Evolutionary conservation across 345 rosid genomes (phyloP), one percentile per base, ranked within the genome.

Genomic region (Chamaenerion angustifolium): DNA sequence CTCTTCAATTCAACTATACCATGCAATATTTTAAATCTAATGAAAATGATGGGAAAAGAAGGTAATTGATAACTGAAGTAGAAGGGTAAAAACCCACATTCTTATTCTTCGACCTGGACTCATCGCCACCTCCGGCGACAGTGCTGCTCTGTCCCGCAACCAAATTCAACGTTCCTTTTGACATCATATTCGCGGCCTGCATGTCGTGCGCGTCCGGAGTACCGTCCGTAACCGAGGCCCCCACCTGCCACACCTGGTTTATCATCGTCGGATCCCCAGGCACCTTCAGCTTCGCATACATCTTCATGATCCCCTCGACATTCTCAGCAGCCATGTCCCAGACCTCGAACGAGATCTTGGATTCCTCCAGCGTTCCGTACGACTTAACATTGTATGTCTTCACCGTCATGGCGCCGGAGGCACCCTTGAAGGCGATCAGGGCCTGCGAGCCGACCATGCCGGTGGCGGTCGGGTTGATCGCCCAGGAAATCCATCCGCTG

Each of bases 201-300:
- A 0, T 3, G 0, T 48, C 1, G 68, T 87, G 96, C 0, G 0
- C 0, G 16, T 0, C 0, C 48, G 71, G 78, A 12, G 0, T 23
- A 8, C 18, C 70, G 2, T 45, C 18, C 16, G 49, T 56, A 11
- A 16, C 55, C 59, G 3, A 17, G 71, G 65, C 70, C 9, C 90
- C 96, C 11, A 56, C 63, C 44, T 81, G 85, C 96, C 96, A 87
- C 17, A 87, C 67, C 48, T 83, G 94, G 55, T 48, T 68, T 0
- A 78, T 55, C 1, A 65, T 19, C 4, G 59, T 2, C 63, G 78
- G 49, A 23, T 2, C 23, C 16, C 11, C 3, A 0, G 64, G 45
- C 43, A 87, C 48, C 1, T 11, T 41, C 4, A 58, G 13, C 13
- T 58, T 64, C 0, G 76, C 79, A 0, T 51, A 56, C 8, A 86